These are phyloP conservation scores for Bipolaris victoriae DNA, from an alignment of 2,329 filamentous ascomycete species.

Conservation along the genomic window DNA sequence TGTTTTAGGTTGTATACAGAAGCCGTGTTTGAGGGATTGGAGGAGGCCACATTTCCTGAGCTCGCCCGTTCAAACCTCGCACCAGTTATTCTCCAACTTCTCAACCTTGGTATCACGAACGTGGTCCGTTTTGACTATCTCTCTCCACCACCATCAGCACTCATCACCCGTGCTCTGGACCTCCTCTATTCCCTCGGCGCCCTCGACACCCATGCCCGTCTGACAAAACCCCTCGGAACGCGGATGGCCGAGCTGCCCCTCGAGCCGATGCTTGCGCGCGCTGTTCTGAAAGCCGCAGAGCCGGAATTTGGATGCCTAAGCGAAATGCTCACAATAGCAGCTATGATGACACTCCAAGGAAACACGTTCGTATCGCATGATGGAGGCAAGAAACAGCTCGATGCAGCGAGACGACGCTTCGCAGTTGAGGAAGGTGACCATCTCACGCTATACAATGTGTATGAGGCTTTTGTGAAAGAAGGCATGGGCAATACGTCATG, in stretches of 20 bases:
- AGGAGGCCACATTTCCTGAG: constrained; percentile 80
- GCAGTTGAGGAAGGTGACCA: constrained; percentile 94
- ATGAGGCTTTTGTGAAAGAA: constrained; percentile 82
- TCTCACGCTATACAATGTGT: constrained; percentile 90
- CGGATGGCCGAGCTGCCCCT: constrained; percentile 93
- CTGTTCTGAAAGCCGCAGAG: constrained; percentile 71
- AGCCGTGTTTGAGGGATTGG: constrained; percentile 67
- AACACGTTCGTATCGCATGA: constrained; percentile 83
- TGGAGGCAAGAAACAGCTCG: constrained; percentile 75
- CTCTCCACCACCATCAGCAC: constrained; percentile 81
- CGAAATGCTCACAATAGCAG: constrained; percentile 89
- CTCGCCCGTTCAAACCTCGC: constrained; percentile 92
- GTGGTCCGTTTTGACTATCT: constrained; percentile 89
- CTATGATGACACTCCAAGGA: constrained; percentile 88
- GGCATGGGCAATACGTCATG: constrained; percentile 84
- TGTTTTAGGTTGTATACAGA: constrained; percentile 94
- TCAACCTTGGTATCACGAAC: constrained; percentile 94
- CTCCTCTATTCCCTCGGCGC: constrained; percentile 86
- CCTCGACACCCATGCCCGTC: constrained; percentile 85
- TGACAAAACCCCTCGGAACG: constrained; percentile 84
- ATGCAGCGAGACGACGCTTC: constrained; percentile 78
- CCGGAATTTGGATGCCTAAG: constrained; percentile 74
- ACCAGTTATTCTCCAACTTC: constrained; percentile 85
- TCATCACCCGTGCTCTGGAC: constrained; percentile 85
- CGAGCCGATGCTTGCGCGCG: constrained; percentile 95